These are phyloP conservation scores for Asclepias syriaca DNA, from an alignment of 257 asterid species.

Conservation along the genomic window DNA sequence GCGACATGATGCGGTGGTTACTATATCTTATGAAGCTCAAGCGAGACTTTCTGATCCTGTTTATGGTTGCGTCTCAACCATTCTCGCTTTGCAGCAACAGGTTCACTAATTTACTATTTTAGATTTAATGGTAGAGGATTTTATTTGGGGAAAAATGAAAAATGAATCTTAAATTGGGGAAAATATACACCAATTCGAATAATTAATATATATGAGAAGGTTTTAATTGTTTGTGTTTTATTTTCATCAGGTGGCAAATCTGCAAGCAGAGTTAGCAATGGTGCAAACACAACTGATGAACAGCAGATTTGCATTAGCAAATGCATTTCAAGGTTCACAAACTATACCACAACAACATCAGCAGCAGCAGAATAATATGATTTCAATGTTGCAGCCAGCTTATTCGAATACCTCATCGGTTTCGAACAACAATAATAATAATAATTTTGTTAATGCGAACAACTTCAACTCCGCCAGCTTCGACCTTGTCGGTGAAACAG, in stretches of 20 bases:
- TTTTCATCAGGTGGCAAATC: conserved; percentile 53
- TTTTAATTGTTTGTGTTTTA: background rate
- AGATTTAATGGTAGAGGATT: too few relatives aligned
- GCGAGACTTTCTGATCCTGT: conserved; percentile 87
- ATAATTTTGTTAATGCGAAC: conserved; percentile 36
- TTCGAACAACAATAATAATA: conserved; percentile 35
- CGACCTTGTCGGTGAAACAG: conserved; percentile 26
- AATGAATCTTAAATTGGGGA: too few relatives aligned
- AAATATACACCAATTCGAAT: too few relatives aligned
- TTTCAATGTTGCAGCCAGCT: conserved; percentile 42
- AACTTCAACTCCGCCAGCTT: conserved; percentile 34
- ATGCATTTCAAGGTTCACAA: conserved; percentile 45
- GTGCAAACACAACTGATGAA: conserved; percentile 71
- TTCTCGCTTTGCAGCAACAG: conserved; percentile 80
- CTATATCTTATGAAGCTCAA: conserved; percentile 84
- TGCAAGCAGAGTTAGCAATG: conserved; percentile 65
- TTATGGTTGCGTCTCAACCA: conserved; percentile 79
- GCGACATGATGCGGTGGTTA: conserved; percentile 70
- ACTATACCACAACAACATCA: conserved; percentile 23
- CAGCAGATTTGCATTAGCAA: conserved; percentile 54
- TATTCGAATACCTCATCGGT: conserved; percentile 64
- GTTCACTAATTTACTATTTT: conserved; percentile 21
- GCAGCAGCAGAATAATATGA: background rate
- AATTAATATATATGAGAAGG: too few relatives aligned
- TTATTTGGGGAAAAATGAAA: too few relatives aligned